Conservation (phyloP, 306 rosid genomes). For the Arachis stenosperma region DNA sequence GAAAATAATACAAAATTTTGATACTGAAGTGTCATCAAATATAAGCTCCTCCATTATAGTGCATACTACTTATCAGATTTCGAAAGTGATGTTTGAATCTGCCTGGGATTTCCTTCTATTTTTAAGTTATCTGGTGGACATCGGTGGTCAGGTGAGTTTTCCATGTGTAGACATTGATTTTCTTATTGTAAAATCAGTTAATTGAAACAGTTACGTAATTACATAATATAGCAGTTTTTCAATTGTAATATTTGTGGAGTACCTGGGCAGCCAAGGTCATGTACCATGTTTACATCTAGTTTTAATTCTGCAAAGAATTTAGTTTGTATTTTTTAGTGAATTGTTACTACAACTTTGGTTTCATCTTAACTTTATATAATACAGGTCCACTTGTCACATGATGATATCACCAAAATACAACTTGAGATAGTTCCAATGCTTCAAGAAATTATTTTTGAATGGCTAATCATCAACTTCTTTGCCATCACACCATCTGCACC, state of each 20-base stretch:
- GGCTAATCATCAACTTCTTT: slow-evolving; percentile 78
- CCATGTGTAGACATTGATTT: slow-evolving; percentile 4
- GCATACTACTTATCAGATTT: slow-evolving; percentile 84
- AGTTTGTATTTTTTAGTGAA: slow-evolving; percentile 2
- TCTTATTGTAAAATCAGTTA: slow-evolving; percentile 14
- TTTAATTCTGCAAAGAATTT: slow-evolving; percentile 3
- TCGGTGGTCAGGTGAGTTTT: slow-evolving; percentile 79
- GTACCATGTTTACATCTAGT: slow-evolving; percentile 13
- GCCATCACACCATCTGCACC: slow-evolving; percentile 78
- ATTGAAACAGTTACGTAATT: slow-evolving; percentile 19
- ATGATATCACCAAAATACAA: slow-evolving; percentile 74
- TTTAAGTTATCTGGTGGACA: slow-evolving; percentile 78
- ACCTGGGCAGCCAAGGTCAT: slow-evolving; percentile 10
- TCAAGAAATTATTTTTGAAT: slow-evolving; percentile 81
- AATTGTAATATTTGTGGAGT: slow-evolving; percentile 7
- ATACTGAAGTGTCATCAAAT: slow-evolving; percentile 54
- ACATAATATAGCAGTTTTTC: slow-evolving; percentile 32
- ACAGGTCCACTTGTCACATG: slow-evolving; percentile 74
- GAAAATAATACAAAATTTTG: slow-evolving; percentile 51
- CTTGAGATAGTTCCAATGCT: slow-evolving; percentile 83
- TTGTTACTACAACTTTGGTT: not conserved
- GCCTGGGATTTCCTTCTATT: slow-evolving; percentile 84
- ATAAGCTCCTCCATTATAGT: slow-evolving; percentile 68
- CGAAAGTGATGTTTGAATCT: slow-evolving; percentile 86
- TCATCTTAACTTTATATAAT: slow-evolving; percentile 1